Percentiles rank a stretch among this genome's conserved stretches.
These are phyloP conservation scores for Cucurbita maxima DNA, from an alignment of 306 rosid species.

Conservation along the genomic window DNA sequence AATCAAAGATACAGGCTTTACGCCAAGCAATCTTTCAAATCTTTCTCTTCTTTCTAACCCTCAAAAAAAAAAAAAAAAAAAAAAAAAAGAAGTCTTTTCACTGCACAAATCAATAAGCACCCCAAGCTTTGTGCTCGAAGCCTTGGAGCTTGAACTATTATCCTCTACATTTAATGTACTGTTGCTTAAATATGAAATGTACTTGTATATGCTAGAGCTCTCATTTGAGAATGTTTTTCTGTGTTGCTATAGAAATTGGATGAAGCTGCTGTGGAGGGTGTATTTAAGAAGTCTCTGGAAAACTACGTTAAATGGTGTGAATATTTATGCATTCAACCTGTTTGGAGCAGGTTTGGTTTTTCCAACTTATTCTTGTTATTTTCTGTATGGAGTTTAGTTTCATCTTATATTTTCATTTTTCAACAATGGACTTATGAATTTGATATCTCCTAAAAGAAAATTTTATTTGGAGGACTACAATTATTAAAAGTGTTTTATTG, in stretches of 20 bases:
- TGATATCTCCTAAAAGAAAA: not conserved
- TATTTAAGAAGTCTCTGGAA: constrained; percentile 64
- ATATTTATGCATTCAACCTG: constrained; percentile 73
- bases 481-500: not conserved
- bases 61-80: not conserved
- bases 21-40: no score
- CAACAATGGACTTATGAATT: not conserved
- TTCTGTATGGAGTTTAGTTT: constrained; percentile 7
- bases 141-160: not conserved
- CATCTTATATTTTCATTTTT: constrained; percentile 4
- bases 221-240: not conserved
- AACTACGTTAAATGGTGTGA: constrained; percentile 78
- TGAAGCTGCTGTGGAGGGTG: constrained; percentile 45
- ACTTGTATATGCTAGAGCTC: not conserved
- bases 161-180: not conserved
- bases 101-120: not conserved
- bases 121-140: not conserved
- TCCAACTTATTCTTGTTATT: not conserved
- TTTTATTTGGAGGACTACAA: not conserved
- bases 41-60: not conserved
- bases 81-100: not conserved
- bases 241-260: constrained; percentile 50
- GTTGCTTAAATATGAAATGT: not conserved
- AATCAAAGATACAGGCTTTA: no score
- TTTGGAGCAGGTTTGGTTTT: constrained; percentile 67